Conservation (phyloP, 78 protist genomes). For the Guillardia theta region DNA sequence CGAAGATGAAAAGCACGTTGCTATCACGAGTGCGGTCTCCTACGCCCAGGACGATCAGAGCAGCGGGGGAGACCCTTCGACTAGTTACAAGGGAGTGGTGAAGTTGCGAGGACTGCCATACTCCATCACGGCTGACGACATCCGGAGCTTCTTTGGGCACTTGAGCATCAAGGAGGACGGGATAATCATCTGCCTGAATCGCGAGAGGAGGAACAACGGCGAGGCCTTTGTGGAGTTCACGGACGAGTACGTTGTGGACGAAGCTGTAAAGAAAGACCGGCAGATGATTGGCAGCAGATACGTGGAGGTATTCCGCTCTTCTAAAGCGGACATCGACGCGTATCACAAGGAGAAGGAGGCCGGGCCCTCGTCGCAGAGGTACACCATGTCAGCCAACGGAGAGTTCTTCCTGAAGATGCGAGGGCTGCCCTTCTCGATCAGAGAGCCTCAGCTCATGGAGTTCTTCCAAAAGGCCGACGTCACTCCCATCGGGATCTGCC, state of each 20-base stretch:
- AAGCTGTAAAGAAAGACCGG: not conserved
- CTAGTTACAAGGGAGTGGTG: not conserved
- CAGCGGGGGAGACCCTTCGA: not conserved
- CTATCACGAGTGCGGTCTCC: no score
- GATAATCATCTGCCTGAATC: not conserved
- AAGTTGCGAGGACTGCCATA: not conserved
- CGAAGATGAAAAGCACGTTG: not conserved
- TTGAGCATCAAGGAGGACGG: not conserved
- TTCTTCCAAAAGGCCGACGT: not conserved
- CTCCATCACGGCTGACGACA: not conserved
- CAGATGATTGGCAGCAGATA: not conserved
- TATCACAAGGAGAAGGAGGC: not conserved
- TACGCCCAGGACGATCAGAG: no score
- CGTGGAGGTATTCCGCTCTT: not conserved
- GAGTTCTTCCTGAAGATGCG: not conserved
- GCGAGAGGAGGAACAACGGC: not conserved
- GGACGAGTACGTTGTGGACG: not conserved
- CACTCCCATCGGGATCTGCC: not conserved
- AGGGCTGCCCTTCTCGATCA: not conserved
- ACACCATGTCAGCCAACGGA: not conserved
- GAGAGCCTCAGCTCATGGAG: slow-evolving; percentile 7
- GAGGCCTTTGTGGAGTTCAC: not conserved
- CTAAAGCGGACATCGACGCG: not conserved
- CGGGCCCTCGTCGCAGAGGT: not conserved
- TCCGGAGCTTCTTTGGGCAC: not conserved